Conservation (phyloP, 176 grass and related monocot genomes). For the Echinochloa phyllopogon region DNA sequence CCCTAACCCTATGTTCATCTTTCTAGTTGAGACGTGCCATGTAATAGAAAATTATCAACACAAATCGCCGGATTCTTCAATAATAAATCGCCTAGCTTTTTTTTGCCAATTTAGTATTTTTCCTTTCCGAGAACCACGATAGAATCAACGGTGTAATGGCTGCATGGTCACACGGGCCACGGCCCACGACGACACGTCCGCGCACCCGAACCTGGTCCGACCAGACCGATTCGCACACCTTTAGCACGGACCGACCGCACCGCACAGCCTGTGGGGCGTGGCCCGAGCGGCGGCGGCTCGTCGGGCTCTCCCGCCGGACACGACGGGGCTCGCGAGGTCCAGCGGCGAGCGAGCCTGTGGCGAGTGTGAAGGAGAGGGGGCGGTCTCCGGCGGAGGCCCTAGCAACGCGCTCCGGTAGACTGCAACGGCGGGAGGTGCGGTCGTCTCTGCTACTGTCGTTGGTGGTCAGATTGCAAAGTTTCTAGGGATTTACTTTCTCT, state of each 20-base stretch:
- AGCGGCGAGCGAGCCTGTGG: neutral
- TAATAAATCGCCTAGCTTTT: neutral
- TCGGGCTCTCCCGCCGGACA: neutral
- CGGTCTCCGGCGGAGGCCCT: neutral
- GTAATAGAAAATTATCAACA: neutral
- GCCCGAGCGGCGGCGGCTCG: neutral
- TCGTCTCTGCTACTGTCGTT: neutral
- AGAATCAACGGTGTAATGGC: too few relatives aligned
- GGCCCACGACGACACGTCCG: neutral
- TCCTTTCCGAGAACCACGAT: neutral
- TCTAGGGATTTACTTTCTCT: neutral
- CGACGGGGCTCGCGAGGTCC: neutral
- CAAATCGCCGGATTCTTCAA: neutral
- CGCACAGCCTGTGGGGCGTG: too few relatives aligned
- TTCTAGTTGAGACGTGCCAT: neutral
- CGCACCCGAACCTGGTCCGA: conserved; percentile 21
- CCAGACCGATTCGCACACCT: conserved; percentile 15
- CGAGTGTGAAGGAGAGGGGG: neutral
- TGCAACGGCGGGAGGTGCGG: conserved; percentile 27
- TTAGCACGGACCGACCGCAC: neutral
- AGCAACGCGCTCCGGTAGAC: neutral
- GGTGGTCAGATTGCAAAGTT: conserved; percentile 19
- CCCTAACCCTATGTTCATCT: neutral
- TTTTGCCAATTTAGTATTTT: neutral
- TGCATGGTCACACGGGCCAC: neutral